Evolutionary conservation across 805 yeast genomes (phyloP), one percentile per base, ranked within the genome.

Genomic region (Wickerhamiella sergipiensis): DNA sequence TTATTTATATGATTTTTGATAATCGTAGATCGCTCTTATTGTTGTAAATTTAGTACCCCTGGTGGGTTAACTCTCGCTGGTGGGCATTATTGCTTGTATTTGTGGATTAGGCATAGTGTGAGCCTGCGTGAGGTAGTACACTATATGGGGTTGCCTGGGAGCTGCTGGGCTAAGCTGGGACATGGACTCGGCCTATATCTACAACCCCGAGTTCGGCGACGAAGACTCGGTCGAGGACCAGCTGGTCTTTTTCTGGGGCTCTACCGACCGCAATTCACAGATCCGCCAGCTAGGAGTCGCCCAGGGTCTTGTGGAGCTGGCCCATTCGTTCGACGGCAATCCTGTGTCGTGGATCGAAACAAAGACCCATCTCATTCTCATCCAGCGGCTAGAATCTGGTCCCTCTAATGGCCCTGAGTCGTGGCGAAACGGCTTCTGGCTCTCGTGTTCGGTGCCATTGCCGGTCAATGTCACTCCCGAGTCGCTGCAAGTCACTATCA

Each of bases 1-100:
- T 83, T 82, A 62, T 70, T 90, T 50, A 24, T 24, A 8, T 24
- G 26, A 24, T 24, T 24, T 24, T 24, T 24, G 26, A 24, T 24
- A 76, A 80, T 46, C 76, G 73, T 56, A 81, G 97, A 60, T 97
- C 92, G 65, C 85, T 83, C 64, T 74, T 72, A 57, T 81, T 81
- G 8, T 72, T 84, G 57, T 38, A 51, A 2, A 53, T 48, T 8
- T 55, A 50, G 40, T 18, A 51, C 47, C 46, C 50, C 47, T 67
- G 74, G 49, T 69, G 73, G 53, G 71, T 72, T 42, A n/a, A n/a
- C n/a, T n/a, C n/a, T n/a, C n/a, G n/a, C n/a, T n/a, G n/a, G n/a
- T n/a, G n/a, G n/a, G n/a, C n/a, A n/a, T n/a, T n/a, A n/a, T n/a
- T n/a, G n/a, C n/a, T n/a, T n/a, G n/a, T n/a, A n/a, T n/a, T n/a